These are phyloP conservation scores for Mycena floridula DNA, from an alignment of 768 basidiomycete genomes.

Conservation along the genomic window DNA sequence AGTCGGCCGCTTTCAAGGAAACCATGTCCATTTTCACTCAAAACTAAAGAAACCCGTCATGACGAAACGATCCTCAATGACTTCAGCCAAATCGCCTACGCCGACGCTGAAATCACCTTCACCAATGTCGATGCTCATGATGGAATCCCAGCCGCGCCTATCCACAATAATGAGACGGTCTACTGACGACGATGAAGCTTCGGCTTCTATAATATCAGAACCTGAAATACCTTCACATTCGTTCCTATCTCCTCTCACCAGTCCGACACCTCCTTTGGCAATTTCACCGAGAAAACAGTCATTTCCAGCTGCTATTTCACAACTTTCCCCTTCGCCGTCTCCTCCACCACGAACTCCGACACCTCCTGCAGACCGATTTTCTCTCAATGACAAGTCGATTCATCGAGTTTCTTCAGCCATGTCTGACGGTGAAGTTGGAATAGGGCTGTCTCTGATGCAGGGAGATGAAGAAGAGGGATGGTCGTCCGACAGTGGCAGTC, in stretches of 20 bases:
- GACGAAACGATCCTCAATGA: conserved; percentile 54
- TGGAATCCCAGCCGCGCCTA: background rate
- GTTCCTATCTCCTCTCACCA: background rate
- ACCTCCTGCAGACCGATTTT: conserved; percentile 17
- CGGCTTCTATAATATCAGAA: conserved; percentile 8
- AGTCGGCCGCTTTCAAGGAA: conserved; percentile 65
- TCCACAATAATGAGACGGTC: background rate
- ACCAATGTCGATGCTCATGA: conserved; percentile 4
- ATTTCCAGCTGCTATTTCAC: conserved; percentile 10
- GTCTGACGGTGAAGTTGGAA: conserved; percentile 60
- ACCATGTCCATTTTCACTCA: conserved; percentile 61
- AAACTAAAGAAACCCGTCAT: conserved; percentile 78
- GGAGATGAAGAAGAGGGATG: conserved; percentile 26
- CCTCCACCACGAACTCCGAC: background rate
- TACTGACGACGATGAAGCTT: conserved; percentile 10
- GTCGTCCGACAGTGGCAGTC: conserved; percentile 6
- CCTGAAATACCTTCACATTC: background rate
- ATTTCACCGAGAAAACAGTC: background rate
- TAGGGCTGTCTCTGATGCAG: conserved; percentile 63
- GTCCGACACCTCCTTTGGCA: conserved; percentile 2
- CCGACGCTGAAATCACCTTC: conserved; percentile 9
- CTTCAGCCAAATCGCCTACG: conserved; percentile 17
- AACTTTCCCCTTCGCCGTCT: conserved; percentile 15
- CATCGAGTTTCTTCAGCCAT: conserved; percentile 27
- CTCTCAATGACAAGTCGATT: too few species aligned